These are phyloP conservation scores for Neocatenulostroma microsporum DNA, from an alignment of 2,329 filamentous ascomycete species.

Conservation along the genomic window DNA sequence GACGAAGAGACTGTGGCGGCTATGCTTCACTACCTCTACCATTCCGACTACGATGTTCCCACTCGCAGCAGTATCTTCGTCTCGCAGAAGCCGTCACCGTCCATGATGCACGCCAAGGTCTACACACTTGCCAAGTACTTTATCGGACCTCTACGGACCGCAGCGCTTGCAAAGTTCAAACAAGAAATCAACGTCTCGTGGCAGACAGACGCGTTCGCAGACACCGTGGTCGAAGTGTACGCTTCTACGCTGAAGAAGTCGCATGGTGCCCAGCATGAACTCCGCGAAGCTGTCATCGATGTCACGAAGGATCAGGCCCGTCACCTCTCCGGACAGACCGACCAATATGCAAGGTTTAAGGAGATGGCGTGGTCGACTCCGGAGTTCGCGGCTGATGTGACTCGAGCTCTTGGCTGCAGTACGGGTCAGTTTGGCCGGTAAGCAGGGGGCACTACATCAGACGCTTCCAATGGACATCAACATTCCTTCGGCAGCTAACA, in stretches of 20 bases:
- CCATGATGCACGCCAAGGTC: background rate
- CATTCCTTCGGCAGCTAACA: too few relatives aligned
- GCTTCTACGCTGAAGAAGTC: background rate
- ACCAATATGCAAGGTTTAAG: background rate
- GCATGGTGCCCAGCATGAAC: too few relatives aligned
- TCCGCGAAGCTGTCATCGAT: background rate
- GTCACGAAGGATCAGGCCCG: background rate
- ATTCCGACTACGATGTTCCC: conserved; percentile 1
- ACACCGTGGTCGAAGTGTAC: background rate
- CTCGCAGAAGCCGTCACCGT: background rate
- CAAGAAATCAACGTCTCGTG: background rate
- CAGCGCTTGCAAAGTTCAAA: background rate
- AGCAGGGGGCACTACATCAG: too few relatives aligned
- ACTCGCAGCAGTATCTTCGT: too few relatives aligned
- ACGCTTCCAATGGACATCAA: too few relatives aligned
- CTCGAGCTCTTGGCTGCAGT: background rate
- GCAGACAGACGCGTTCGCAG: background rate
- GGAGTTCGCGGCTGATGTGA: conserved; percentile 1
- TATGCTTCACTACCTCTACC: conserved; percentile 8
- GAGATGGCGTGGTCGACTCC: background rate
- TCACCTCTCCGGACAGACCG: background rate
- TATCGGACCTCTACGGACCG: background rate
- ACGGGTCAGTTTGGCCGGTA: too few relatives aligned
- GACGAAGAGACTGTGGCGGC: conserved; percentile 6
- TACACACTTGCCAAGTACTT: conserved; percentile 2